phyloP scores from a whole-genome alignment of 2,329 filamentous ascomycete genomes.

The Aspergillus intermedius region DNA sequence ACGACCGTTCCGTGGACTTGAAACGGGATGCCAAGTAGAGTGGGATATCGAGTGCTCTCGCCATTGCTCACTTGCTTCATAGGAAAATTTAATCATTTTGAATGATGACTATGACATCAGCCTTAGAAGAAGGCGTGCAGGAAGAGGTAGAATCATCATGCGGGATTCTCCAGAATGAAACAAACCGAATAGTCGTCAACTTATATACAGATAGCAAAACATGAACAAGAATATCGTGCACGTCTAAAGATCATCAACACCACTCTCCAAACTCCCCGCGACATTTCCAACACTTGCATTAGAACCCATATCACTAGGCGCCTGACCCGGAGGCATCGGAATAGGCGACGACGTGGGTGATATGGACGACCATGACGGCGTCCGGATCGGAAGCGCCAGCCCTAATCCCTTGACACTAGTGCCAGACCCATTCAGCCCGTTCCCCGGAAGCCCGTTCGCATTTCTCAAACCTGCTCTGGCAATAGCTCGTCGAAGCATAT shows the following conservation, averaged over 20 bases:
- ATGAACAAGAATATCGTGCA: neutral
- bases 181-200: neutral
- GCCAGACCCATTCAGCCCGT: constrained; percentile 18
- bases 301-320: constrained; percentile 5
- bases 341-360: constrained; percentile 25
- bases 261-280: neutral
- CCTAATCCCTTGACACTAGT: constrained; percentile 29
- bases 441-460: constrained; percentile 5
- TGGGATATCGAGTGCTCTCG: too few species aligned
- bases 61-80: too few species aligned
- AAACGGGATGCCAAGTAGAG: too few species aligned
- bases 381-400: constrained; percentile 23
- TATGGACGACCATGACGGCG: constrained; percentile 27
- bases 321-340: constrained; percentile 6
- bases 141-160: too few species aligned
- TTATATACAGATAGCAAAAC: neutral
- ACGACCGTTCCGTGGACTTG: too few species aligned
- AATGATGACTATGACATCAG: too few species aligned
- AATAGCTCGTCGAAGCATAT: constrained; percentile 55
- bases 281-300: neutral
- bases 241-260: neutral
- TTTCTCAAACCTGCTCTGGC: constrained; percentile 33
- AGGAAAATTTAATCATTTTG: too few species aligned
- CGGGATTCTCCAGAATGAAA: neutral
- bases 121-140: too few species aligned